Conservation (phyloP, 192 early-diverging fungal species). For the Coemansia sp. region DNA sequence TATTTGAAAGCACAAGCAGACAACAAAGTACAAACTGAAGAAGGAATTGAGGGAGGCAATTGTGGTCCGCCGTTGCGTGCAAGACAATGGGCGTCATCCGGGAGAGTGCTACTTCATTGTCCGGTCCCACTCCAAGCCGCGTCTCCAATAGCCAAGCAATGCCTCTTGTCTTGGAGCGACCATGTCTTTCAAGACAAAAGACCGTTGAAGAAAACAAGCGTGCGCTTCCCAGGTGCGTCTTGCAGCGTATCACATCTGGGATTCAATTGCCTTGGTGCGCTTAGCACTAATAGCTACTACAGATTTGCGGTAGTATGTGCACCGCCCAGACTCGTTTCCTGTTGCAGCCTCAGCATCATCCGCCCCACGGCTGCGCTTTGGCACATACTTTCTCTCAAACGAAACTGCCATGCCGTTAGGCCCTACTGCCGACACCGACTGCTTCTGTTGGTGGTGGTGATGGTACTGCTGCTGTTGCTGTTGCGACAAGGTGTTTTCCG, state of each 20-base stretch:
- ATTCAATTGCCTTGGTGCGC: conserved; percentile 35
- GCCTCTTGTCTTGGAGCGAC: neutral
- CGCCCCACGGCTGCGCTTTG: conserved; percentile 38
- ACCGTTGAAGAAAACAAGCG: neutral
- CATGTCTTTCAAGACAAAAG: neutral
- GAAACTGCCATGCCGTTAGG: conserved; percentile 3
- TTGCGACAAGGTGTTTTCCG: conserved; percentile 8
- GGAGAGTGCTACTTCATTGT: neutral
- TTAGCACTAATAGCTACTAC: conserved; percentile 29
- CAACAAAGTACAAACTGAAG: neutral
- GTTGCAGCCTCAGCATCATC: conserved; percentile 7
- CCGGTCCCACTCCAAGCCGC: neutral
- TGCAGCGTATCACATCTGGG: conserved; percentile 16
- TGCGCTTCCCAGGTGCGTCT: neutral
- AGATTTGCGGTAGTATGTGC: conserved; percentile 42
- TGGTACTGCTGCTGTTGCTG: conserved; percentile 7
- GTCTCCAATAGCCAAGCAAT: neutral
- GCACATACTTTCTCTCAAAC: conserved; percentile 20
- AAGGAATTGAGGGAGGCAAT: neutral
- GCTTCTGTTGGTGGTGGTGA: too few relatives aligned
- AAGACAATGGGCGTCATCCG: neutral
- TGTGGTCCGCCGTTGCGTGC: neutral
- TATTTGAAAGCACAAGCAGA: neutral
- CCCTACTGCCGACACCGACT: neutral
- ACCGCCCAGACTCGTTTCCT: conserved; percentile 20